Conservation (phyloP, 1,284 basidiomycete genomes). For the Microbotryum saponariae region DNA sequence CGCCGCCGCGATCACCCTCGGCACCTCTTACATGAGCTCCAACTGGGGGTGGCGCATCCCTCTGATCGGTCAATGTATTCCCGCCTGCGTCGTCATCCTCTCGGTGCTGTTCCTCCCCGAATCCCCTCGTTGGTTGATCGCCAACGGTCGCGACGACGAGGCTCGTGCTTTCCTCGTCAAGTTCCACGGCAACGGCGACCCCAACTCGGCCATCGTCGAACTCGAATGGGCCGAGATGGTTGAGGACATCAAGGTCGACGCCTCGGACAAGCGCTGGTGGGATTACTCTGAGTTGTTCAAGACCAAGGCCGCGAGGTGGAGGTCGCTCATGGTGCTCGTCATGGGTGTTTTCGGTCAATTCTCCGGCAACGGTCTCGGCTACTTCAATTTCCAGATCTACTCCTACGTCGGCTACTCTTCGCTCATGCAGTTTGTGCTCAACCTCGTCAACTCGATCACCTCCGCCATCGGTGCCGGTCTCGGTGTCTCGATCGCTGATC, state of each 20-base stretch:
- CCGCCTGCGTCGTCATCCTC: slow-evolving; percentile 27
- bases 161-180: slow-evolving; percentile 33
- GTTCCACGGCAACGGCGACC: slow-evolving; percentile 37
- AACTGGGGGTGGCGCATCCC: slow-evolving; percentile 42
- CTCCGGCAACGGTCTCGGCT: slow-evolving; percentile 48
- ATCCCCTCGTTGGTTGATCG: slow-evolving; percentile 32
- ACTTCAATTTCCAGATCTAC: slow-evolving; percentile 41
- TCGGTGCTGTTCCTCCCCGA: slow-evolving; percentile 32
- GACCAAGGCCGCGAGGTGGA: slow-evolving; percentile 48
- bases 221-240: slow-evolving; percentile 56
- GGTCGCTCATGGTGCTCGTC: slow-evolving; percentile 36
- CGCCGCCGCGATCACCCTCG: slow-evolving; percentile 40
- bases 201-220: slow-evolving; percentile 40
- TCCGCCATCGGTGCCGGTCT: slow-evolving; percentile 50
- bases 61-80: slow-evolving; percentile 36
- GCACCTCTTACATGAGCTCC: slow-evolving; percentile 36
- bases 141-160: slow-evolving; percentile 29
- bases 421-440: slow-evolving; percentile 49
- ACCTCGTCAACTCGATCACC: slow-evolving; percentile 52
- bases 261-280: slow-evolving; percentile 58
- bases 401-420: slow-evolving; percentile 27
- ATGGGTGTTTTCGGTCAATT: slow-evolving; percentile 52
- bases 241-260: slow-evolving; percentile 50
- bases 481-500: slow-evolving; percentile 48
- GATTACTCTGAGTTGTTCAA: slow-evolving; percentile 49